Percentiles rank a stretch among this genome's conserved stretches.
phyloP scores from a whole-genome alignment of 2,329 filamentous ascomycete genomes.

The Cadophora luteo-olivacea region DNA sequence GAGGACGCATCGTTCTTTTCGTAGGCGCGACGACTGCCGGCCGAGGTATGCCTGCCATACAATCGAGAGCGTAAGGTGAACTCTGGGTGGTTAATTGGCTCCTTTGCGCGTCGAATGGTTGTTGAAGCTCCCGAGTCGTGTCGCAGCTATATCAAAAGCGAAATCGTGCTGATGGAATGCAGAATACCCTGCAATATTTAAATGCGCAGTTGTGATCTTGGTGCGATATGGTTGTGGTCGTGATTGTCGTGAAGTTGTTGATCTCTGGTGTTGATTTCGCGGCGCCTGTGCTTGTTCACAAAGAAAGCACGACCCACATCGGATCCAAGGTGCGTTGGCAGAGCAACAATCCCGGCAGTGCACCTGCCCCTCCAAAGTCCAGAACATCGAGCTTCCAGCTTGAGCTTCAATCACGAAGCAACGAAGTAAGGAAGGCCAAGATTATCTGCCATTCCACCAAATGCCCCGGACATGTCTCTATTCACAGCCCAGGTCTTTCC shows the following conservation, averaged over 20 bases:
- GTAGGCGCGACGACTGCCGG: conserved; percentile 54
- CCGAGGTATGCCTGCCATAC: conserved; percentile 62
- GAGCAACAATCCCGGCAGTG: conserved; percentile 7
- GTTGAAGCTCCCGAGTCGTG: conserved; percentile 5
- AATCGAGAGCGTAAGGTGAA: conserved; percentile 26
- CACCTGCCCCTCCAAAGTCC: conserved; percentile 21
- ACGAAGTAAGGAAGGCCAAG: conserved; percentile 10
- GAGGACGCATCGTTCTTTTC: conserved; percentile 58
- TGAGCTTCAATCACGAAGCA: conserved; percentile 7
- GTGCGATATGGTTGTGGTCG: background rate
- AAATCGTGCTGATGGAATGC: too few species aligned
- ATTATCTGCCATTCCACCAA: conserved; percentile 23
- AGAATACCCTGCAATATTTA: background rate
- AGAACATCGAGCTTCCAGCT: conserved; percentile 11
- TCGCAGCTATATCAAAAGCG: background rate
- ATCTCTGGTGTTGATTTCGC: conserved; percentile 18
- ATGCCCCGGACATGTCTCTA: conserved; percentile 49
- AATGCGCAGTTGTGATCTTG: background rate
- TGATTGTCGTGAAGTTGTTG: conserved; percentile 22
- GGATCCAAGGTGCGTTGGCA: conserved; percentile 10
- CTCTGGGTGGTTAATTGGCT: background rate
- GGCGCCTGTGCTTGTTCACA: background rate
- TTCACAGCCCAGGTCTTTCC: conserved; percentile 70
- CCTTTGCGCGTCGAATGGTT: conserved; percentile 9
- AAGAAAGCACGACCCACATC: conserved; percentile 9